phyloP scores from a whole-genome alignment of 495 filamentous ascomycete species.

The Penicillium mononematosum region DNA sequence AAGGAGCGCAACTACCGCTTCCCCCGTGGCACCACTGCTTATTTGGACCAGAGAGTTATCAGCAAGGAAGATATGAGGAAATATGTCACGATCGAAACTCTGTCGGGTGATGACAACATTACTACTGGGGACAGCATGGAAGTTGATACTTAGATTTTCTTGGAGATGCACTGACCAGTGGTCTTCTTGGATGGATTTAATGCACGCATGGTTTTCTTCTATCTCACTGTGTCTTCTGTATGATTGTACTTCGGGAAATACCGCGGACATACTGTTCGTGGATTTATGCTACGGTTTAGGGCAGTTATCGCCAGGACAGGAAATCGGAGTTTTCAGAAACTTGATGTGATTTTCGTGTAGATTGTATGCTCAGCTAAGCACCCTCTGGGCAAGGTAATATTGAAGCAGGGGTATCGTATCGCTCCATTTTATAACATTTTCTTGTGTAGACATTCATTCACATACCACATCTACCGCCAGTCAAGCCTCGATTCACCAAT shows the following conservation, averaged over 20 bases:
- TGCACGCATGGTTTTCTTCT: constrained; percentile 21
- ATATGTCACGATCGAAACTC: constrained; percentile 87
- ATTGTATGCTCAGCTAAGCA: not conserved
- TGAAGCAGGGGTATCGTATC: constrained; percentile 10
- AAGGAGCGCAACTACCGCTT: constrained; percentile 95
- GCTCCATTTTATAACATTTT: constrained; percentile 1
- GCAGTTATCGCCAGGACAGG: constrained; percentile 1
- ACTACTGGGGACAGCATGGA: constrained; percentile 87
- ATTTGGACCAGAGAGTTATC: constrained; percentile 90
- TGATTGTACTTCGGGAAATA: not conserved
- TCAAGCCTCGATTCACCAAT: constrained; percentile 5
- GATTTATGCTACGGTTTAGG: constrained; percentile 5
- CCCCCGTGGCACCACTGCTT: constrained; percentile 82
- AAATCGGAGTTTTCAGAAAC: not conserved
- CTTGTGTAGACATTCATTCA: not conserved
- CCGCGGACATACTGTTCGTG: not conserved
- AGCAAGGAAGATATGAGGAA: constrained; percentile 90
- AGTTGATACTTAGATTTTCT: constrained; percentile 64
- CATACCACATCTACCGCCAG: not conserved
- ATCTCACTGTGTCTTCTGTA: constrained; percentile 2
- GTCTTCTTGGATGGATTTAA: constrained; percentile 22
- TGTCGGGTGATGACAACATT: constrained; percentile 57
- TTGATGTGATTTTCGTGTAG: not conserved
- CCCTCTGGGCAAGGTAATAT: not conserved
- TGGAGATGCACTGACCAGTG: constrained; percentile 14